A percentile compares a stretch with the other conserved stretches of the same genome.
These are phyloP conservation scores for Helenozyma baotianmanensis DNA, from an alignment of 805 yeast species.

Conservation along the genomic window DNA sequence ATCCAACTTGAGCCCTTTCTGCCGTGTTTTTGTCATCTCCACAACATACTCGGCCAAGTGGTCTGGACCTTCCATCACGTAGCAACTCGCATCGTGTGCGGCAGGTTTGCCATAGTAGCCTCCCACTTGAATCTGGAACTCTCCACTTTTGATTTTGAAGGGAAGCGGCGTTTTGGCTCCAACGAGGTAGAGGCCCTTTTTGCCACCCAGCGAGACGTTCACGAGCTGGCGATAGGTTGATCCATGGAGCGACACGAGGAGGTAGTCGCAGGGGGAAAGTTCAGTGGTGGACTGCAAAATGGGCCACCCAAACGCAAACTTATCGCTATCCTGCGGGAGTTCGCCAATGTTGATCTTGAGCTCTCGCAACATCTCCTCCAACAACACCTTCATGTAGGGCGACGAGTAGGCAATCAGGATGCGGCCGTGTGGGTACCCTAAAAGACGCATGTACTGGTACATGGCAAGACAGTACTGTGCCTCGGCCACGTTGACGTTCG, in stretches of 20 bases:
- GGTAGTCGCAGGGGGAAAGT: conserved; percentile 3
- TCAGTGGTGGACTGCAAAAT: conserved; percentile 3
- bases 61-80: conserved; percentile 15
- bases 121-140: conserved; percentile 2
- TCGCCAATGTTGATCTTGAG: conserved; percentile 17
- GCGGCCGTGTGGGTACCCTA: conserved; percentile 36
- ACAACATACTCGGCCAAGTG: conserved; percentile 20
- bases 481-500: conserved; percentile 19
- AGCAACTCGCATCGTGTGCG: not conserved
- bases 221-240: conserved; percentile 2
- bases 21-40: conserved; percentile 17
- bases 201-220: conserved; percentile 1
- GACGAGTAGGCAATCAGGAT: conserved; percentile 41
- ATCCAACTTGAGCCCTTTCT: too few species aligned
- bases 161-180: conserved; percentile 6
- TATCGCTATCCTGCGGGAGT: conserved; percentile 1
- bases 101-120: conserved; percentile 3
- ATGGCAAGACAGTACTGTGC: conserved; percentile 45
- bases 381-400: conserved; percentile 36
- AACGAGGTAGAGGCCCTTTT: conserved; percentile 5
- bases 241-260: conserved; percentile 11
- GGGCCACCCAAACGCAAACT: conserved; percentile 9
- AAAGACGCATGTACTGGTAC: conserved; percentile 41
- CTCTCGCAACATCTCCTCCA: conserved; percentile 37
- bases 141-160: conserved; percentile 5